Percentiles rank a stretch among this genome's conserved stretches.
Evolutionary conservation across 2,329 filamentous ascomycete species (phyloP).

Genomic region (Cryphonectria radicalis): DNA sequence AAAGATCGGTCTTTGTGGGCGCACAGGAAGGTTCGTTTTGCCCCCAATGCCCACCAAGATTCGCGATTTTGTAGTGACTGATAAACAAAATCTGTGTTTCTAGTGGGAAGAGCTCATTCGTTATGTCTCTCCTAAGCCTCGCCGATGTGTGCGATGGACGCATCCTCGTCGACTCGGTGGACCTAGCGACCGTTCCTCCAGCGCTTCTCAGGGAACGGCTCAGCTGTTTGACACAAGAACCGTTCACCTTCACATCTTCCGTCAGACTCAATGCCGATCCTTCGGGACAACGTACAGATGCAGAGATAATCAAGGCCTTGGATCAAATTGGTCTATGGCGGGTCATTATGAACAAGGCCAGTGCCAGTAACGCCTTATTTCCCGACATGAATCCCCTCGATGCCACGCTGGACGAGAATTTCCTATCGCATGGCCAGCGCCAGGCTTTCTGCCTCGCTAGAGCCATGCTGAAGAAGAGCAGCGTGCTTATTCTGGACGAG

Average conservation of each 20-base stretch:
- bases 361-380: background rate
- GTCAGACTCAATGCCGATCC: background rate
- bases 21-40: background rate
- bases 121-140: background rate
- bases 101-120: background rate
- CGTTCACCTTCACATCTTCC: background rate
- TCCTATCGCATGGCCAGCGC: constrained; percentile 51
- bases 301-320: background rate
- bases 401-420: constrained; percentile 29
- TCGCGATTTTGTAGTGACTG: too few relatives aligned
- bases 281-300: background rate
- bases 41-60: background rate
- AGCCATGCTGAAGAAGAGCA: constrained; percentile 44
- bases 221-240: background rate
- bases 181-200: background rate
- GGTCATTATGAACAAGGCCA: background rate
- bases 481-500: constrained; percentile 48
- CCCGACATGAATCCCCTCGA: background rate
- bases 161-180: background rate
- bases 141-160: background rate
- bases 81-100: background rate
- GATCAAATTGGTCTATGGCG: background rate
- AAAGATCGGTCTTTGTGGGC: background rate
- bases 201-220: background rate
- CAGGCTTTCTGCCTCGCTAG: constrained; percentile 55